A percentile compares a stretch with the other conserved stretches of the same genome.
phyloP scores from a whole-genome alignment of 2,329 filamentous ascomycete species.

The Arthroderma sp. region DNA sequence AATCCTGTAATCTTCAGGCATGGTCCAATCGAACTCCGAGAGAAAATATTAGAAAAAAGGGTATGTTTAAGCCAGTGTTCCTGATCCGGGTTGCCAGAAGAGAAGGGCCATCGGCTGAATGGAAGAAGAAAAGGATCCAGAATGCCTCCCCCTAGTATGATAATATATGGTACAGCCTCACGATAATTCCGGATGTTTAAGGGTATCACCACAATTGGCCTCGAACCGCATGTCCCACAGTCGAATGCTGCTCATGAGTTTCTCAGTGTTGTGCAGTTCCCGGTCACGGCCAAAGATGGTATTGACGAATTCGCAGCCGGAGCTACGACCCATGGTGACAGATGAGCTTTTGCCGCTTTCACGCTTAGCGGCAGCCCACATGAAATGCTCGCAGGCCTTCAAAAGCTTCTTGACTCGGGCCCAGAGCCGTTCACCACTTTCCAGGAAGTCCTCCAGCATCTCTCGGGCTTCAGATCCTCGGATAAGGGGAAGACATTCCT shows the following conservation, averaged over 20 bases:
- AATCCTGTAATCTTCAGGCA: no score
- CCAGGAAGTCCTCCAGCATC: constrained; percentile 79
- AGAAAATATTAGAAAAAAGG: no score
- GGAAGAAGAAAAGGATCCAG: no score
- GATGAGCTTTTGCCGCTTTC: constrained; percentile 48
- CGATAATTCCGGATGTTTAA: constrained; percentile 40
- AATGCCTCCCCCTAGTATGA: no score
- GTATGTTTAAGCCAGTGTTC: no score
- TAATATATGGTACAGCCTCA: constrained; percentile 12
- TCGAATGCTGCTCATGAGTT: constrained; percentile 77
- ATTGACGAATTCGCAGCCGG: constrained; percentile 88
- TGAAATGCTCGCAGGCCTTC: constrained; percentile 83
- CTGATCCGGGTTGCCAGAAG: no score
- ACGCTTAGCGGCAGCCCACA: constrained; percentile 77
- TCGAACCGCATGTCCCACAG: constrained; percentile 91
- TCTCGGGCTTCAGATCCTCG: constrained; percentile 61
- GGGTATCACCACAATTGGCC: constrained; percentile 85
- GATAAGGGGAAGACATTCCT: constrained; percentile 62
- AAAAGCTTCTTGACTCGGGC: constrained; percentile 73
- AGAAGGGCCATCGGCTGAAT: no score
- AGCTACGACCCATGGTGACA: constrained; percentile 73
- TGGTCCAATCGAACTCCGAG: no score
- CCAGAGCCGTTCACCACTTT: constrained; percentile 74
- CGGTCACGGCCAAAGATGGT: constrained; percentile 87
- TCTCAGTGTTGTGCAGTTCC: constrained; percentile 79